Base-by-base conservation (phyloP, 176 grass and related monocot species). In the Typha latifolia region DNA sequence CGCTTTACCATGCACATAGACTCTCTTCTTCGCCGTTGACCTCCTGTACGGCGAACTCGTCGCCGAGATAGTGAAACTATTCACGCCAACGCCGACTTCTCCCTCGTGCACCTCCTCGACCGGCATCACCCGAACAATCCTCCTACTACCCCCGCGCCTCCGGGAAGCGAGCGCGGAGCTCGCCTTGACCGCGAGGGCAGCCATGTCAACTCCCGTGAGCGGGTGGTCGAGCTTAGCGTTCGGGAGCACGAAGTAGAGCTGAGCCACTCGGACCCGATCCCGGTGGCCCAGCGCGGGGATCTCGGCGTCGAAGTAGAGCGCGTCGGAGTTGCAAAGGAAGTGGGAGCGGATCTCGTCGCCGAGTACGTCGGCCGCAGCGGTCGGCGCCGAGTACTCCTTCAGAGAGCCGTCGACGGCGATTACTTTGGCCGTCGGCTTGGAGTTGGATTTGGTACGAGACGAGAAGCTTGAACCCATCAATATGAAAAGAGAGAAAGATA, bases 301-400 rank as follows among this genome's bases (percentile, higher is more conserved):
- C 50, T 14, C 12, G 13, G 73, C 49, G 73, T 82, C 73, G 48
- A 91, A 87, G 69, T 87, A 87, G 23, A 91, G 88, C 49, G 31
- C 70, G 71, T 91, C 84, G 12, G 88, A 84, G 51, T 68, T 81
- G 84, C 84, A 87, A 47, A 91, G 72, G 81, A 79, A 82, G n/a
- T 51, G 32, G 14, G 57, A 51, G n/a, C 12, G 20, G 0, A 47
- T 32, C 1, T 16, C 37, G 15, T 15, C 21, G 49, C 19, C 59
- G 49, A 84, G 80, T 32, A 71, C 47, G 62, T 81, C 51, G 4
- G 88, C 66, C 8, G 76, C 78, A 4, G 80, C 24, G 52, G 62
- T 34, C 1, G 53, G 13, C 1, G 49, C 29, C 1, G 74, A 47
- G 32, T 83, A 72, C 69, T 87, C 84, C 61, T 66, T 77, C 1